Base-by-base conservation (phyloP, 2,329 filamentous ascomycete genomes). In the Uncinocarpus reesii region DNA sequence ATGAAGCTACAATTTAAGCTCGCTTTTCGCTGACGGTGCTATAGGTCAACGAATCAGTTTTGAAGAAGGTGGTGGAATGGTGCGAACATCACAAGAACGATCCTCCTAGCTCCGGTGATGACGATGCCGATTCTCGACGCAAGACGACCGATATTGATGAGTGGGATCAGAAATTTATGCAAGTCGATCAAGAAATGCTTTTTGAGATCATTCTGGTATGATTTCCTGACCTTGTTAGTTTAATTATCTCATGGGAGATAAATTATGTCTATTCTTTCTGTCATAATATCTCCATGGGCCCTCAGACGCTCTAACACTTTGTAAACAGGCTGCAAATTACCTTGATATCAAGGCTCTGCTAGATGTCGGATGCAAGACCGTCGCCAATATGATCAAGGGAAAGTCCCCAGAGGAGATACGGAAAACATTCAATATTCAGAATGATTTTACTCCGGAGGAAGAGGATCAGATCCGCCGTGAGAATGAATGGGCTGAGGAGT, bases 141-240 rank as follows among this genome's bases (percentile, higher is more conserved):
- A 95, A 95, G 80, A 95, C 89, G 1, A 96, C 92, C 40, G 92
- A 98, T 60, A 98, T 98, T 57, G 92, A 96, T 52, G 92, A 98
- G 71, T 98, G 92, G 92, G 92, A 98, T 60, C 90, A 96, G 70
- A 98, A 98, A 72, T 98, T 96, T 70, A 96, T 98, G 92, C 90
- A 96, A 71, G 92, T 98, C 15, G 92, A 98, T 66, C 92, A 98
- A 65, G 92, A 98, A 71, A 96, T 98, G 92, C 79, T 98, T 1
- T 98, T 98, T 58, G 92, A 98, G 74, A 96, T 98, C 63, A 98
- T 98, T 59, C 77, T 98, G 21, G 87, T 92, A 77, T 51, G 45
- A n/a, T n/a, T n/a, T n/a, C n/a, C n/a, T n/a, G n/a, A n/a, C n/a
- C n/a, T n/a, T n/a, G n/a, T n/a, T n/a, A n/a, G n/a, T n/a, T n/a